Evolutionary conservation across 169 alveolate genomes (phyloP), one percentile per base, ranked within the genome.

Genomic region (Cryptosporidium sp.): DNA sequence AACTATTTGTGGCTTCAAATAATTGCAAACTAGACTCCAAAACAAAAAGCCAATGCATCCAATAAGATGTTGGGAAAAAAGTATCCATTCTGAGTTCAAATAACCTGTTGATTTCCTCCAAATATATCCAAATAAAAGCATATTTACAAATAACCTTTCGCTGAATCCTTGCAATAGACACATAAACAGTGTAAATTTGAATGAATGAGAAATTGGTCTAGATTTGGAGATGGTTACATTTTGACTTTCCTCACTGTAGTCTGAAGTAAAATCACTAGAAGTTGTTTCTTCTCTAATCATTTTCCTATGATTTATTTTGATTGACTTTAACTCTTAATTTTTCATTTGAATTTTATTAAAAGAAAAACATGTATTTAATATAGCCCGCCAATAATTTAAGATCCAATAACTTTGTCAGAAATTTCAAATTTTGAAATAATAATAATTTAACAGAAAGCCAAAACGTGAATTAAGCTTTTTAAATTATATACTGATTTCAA

Each of bases 11-110:
- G 75, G 68, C n/a, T 80, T 53, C 45, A 80, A 42, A 48, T 29
- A 62, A 9, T 62, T 65, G 52, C 67, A 80, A 31, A 61, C 68
- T n/a, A 80, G 16, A 62, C 89, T 53, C 89, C 89, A 80, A 35
- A 80, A 44, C 31, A 62, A 61, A 61, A 62, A 80, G 10, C 80
- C 75, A 12, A 80, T 80, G 21, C 73, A 62, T 23, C 89, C 62
- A 61, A 80, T 39, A n/a, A 80, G 12, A 80, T 44, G 69, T 65
- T 80, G 89, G 1, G 48, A 33, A n/a, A 60, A 60, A 18, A 80
- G 68, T n/a, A 65, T 31, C 62, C 65, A 26, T 16, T 60, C 80
- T 6, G 69, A 14, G 37, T 42, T 56, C 0, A 80, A 67, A 35
- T 23, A 53, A 10, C 7, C 21, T 16, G 18, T 9, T 26, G 29